Evolutionary conservation across 768 basidiomycete species (phyloP).

Genomic region (Auriscalpium vulgare): DNA sequence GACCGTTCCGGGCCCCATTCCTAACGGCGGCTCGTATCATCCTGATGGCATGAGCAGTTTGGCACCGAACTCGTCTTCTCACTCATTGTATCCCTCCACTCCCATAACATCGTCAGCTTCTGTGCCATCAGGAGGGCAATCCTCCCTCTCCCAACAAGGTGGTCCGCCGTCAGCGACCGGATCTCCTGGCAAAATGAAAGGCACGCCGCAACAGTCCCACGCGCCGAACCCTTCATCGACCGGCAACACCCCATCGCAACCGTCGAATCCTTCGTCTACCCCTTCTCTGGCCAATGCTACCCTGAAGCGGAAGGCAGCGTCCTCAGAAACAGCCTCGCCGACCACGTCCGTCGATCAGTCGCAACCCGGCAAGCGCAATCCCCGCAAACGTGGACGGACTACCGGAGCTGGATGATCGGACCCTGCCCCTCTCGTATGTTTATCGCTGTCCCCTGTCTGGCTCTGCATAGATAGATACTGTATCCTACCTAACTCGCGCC

Average conservation of each 20-base stretch:
- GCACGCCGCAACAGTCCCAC: constrained; percentile 13
- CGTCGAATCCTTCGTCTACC: constrained; percentile 20
- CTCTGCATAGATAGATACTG: constrained; percentile 5
- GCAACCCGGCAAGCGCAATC: constrained; percentile 39
- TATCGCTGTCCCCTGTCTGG: neutral
- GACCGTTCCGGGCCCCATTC: constrained; percentile 2
- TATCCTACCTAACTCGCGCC: constrained; percentile 12
- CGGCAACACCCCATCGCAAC: neutral
- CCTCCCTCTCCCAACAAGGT: constrained; percentile 28
- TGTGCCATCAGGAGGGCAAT: constrained; percentile 30
- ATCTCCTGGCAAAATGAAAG: constrained; percentile 11
- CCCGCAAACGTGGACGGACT: constrained; percentile 51
- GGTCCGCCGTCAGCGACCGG: constrained; percentile 2
- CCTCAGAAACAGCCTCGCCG: constrained; percentile 38
- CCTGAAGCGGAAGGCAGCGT: constrained; percentile 28
- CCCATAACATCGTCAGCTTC: constrained; percentile 10
- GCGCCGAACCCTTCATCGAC: constrained; percentile 11
- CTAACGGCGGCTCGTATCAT: neutral
- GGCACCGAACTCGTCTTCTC: constrained; percentile 6
- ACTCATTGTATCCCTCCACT: constrained; percentile 4
- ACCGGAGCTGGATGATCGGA: constrained; percentile 33
- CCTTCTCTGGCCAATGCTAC: constrained; percentile 21
- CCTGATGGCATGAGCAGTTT: constrained; percentile 10
- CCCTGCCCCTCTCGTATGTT: neutral
- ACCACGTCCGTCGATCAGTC: constrained; percentile 38